Evolutionary conservation across 164 flowering plant genomes (phyloP).

Genomic region (Liriodendron chinense): DNA sequence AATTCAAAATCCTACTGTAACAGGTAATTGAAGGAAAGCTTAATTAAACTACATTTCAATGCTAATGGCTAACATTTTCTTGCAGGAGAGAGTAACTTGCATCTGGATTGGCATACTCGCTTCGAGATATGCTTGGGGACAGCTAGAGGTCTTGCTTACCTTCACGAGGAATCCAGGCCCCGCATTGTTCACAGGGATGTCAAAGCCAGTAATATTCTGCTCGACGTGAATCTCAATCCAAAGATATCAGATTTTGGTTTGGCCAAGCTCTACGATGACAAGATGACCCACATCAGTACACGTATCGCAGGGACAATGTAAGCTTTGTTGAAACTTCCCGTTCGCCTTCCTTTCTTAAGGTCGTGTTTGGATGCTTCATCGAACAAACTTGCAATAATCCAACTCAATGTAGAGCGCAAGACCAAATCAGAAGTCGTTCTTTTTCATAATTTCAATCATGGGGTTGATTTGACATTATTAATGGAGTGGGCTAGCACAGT

Average conservation of each 20-base stretch:
- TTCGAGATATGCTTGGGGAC: constrained; percentile 64
- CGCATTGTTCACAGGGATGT: constrained; percentile 77
- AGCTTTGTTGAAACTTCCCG: neutral
- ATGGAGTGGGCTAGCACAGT: no score
- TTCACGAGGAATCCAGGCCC: constrained; percentile 69
- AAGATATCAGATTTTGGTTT: constrained; percentile 26
- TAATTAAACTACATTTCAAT: neutral
- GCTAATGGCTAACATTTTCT: neutral
- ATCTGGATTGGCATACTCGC: constrained; percentile 60
- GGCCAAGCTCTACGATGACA: constrained; percentile 23
- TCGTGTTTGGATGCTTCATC: neutral
- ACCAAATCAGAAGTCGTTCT: no score
- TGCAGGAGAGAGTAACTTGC: constrained; percentile 40
- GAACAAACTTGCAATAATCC: no score
- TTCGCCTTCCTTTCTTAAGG: neutral
- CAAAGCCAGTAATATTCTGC: constrained; percentile 78
- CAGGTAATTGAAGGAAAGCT: no score
- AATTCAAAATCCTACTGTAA: no score
- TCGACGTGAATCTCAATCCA: constrained; percentile 32
- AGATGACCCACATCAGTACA: constrained; percentile 19
- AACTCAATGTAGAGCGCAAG: no score
- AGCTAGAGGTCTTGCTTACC: constrained; percentile 75
- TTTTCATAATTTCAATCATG: no score
- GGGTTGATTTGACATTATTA: no score
- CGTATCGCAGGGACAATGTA: constrained; percentile 25